These are phyloP conservation scores for Agapanthus africanus DNA, from an alignment of 106 monocot species.

Conservation along the genomic window DNA sequence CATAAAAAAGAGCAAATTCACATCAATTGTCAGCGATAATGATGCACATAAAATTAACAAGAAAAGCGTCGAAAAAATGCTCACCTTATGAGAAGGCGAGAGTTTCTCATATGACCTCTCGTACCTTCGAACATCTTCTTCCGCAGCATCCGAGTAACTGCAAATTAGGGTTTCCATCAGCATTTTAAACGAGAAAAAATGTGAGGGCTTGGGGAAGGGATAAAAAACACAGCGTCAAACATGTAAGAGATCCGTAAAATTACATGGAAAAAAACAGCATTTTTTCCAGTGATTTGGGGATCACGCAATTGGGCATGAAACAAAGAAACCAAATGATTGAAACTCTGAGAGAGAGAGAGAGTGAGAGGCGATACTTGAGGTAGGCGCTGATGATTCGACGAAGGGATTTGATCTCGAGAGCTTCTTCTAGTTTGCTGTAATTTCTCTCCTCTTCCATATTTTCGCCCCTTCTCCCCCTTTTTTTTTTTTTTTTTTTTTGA, in stretches of 20 bases:
- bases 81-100: conserved; percentile 71
- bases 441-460: conserved; percentile 10
- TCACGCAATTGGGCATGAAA: too few relatives aligned
- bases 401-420: conserved; percentile 86
- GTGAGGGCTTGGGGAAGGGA: too few relatives aligned
- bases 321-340: too few relatives aligned
- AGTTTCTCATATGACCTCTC: conserved; percentile 80
- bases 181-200: not conserved
- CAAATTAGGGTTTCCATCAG: conserved; percentile 14
- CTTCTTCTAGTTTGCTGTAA: conserved; percentile 61
- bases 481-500: too few relatives aligned
- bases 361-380: conserved; percentile 48
- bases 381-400: conserved; percentile 91
- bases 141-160: conserved; percentile 89
- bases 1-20: not conserved
- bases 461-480: not conserved
- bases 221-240: too few relatives aligned
- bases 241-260: too few relatives aligned
- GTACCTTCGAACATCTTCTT: conserved; percentile 71
- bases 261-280: too few relatives aligned
- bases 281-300: too few relatives aligned
- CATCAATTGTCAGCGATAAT: not conserved
- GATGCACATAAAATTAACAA: not conserved
- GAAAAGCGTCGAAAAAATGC: not conserved
- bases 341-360: too few relatives aligned